Base-by-base conservation (phyloP, 140 eudicot species). In the Flaveria floridana region DNA sequence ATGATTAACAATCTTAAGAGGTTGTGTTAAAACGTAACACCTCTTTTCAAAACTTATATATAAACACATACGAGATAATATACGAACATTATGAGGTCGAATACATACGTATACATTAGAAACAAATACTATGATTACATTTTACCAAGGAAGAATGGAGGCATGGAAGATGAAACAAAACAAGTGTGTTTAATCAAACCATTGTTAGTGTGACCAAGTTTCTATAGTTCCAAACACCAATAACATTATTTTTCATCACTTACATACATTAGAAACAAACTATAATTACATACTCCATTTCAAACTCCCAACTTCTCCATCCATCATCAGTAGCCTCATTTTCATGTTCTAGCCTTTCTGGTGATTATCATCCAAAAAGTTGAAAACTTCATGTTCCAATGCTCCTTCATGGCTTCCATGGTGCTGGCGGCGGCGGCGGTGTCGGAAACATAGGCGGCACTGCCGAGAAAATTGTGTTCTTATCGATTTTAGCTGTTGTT, bases 361-460 rank as follows among this genome's bases (percentile, higher is more conserved):
- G 21, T 37, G n/a, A 19, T 62, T 48, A 71, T 51, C 76, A 48
- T 37, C 52, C 26, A 68, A 65, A 72, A 63, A 30, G 18, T 18
- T 16, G 51, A 44, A 42, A 42, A 56, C 68, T 30, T 63, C 78
- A 41, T 7, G 37, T 55, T 41, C 75, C 67, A 67, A 56, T 23
- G 50, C 11, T 2, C 3, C 62, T 50, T 88, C 73, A 93, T 13
- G 98, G 98, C 75, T 85, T 86, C 98, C 98, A 93, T 6, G 97
- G 93, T 73, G 98, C 96, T 7, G 96, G 98, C 34, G 98, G 96
- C 0, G 98, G 98, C 14, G 98, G 98, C 11, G 98, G 93, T 20
- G 92, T 86, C 4, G 98, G 98, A 72, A 86, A 93, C 98, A 93
- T 88, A 4, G 98, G 97, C 67, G 98, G 98, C 59, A 93, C 94